phyloP scores from a whole-genome alignment of 2,329 filamentous ascomycete species.

The Neofusicoccum cordaticola region DNA sequence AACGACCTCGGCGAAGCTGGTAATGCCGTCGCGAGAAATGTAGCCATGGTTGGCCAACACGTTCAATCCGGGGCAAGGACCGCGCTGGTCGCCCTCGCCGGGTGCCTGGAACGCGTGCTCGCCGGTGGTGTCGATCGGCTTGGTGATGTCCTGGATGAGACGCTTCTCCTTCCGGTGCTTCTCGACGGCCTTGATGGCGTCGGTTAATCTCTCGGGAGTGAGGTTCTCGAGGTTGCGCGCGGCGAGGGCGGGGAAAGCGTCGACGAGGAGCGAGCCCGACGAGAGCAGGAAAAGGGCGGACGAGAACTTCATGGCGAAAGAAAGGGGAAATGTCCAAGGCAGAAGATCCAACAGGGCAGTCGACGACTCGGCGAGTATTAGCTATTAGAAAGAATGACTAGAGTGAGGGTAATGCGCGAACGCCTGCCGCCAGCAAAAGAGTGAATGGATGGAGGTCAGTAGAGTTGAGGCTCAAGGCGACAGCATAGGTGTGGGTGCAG shows the following conservation, averaged over 20 bases:
- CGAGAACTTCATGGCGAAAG: conserved; percentile 22
- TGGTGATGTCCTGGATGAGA: conserved; percentile 1
- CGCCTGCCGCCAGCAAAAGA: conserved; percentile 10
- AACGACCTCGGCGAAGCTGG: conserved; percentile 11
- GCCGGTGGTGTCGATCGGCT: conserved; percentile 13
- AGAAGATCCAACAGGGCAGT: not conserved
- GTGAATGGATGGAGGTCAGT: conserved; percentile 13
- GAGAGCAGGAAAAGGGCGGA: conserved; percentile 19
- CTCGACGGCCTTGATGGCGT: conserved; percentile 20
- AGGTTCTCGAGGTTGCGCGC: conserved; percentile 15
- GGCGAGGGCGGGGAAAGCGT: conserved; percentile 19
- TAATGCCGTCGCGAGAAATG: conserved; percentile 25
- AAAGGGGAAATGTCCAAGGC: not conserved
- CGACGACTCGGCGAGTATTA: not conserved
- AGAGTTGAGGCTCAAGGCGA: conserved; percentile 8
- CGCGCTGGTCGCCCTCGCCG: conserved; percentile 21
- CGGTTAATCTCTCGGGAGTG: conserved; percentile 19
- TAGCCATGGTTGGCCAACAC: conserved; percentile 35
- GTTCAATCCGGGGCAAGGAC: conserved; percentile 35
- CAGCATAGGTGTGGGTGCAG: not conserved
- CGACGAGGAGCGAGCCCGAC: conserved; percentile 7
- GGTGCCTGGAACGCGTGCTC: conserved; percentile 17
- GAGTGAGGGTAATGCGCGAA: not conserved
- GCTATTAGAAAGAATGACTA: conserved; percentile 14
- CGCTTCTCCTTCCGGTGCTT: conserved; percentile 21